phyloP scores from a whole-genome alignment of 106 monocot genomes.

The Iris macrosiphon region DNA sequence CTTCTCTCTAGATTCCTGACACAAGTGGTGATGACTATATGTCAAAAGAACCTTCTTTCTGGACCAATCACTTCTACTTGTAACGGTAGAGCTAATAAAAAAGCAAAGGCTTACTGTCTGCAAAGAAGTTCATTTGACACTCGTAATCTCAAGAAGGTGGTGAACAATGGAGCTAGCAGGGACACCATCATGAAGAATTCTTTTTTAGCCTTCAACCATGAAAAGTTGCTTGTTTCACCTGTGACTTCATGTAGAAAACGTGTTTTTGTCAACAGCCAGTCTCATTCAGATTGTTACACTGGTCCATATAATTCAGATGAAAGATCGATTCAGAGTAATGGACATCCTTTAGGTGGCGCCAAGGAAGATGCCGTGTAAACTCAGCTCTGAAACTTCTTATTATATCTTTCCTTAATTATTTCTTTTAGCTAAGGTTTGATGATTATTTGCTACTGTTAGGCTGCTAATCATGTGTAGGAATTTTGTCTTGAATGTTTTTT shows the following conservation, averaged over 20 bases:
- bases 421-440: neutral
- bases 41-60: slow-evolving; percentile 6
- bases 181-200: slow-evolving; percentile 8
- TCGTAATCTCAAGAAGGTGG: neutral
- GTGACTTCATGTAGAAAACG: slow-evolving; percentile 20
- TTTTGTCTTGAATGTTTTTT: neutral
- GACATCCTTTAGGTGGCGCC: slow-evolving; percentile 11
- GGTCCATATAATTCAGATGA: slow-evolving; percentile 21
- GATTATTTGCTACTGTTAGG: neutral
- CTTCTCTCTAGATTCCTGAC: too few species aligned
- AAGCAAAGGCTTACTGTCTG: slow-evolving; percentile 2
- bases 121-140: slow-evolving; percentile 6
- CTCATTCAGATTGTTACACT: slow-evolving; percentile 19
- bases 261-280: slow-evolving; percentile 14
- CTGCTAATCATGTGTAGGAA: neutral
- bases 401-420: neutral
- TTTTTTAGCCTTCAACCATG: neutral
- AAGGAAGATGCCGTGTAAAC: slow-evolving; percentile 26
- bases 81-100: slow-evolving; percentile 12
- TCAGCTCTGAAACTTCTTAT: neutral
- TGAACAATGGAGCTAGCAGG: neutral
- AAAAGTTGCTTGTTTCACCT: slow-evolving; percentile 4
- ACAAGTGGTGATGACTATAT: slow-evolving; percentile 25
- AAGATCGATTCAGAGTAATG: slow-evolving; percentile 11
- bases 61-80: neutral